These are phyloP conservation scores for Dactylis glomerata DNA, from an alignment of 176 grass and related monocot species.

Conservation along the genomic window DNA sequence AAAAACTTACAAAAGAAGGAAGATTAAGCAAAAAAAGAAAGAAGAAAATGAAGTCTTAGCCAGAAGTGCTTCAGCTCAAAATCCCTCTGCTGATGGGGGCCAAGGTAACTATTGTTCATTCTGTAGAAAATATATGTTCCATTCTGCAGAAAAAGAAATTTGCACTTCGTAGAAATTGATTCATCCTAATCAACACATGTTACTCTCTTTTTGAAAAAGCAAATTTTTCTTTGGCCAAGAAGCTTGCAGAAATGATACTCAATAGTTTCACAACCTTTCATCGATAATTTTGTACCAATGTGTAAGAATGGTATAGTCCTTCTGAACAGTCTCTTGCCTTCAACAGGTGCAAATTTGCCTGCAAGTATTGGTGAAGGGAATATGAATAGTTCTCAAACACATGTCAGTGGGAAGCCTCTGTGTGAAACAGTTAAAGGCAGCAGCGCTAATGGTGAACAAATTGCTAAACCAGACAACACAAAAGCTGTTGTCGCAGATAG, in stretches of 20 bases:
- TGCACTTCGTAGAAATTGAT: slow-evolving; percentile 10
- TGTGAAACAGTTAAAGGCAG: slow-evolving; percentile 32
- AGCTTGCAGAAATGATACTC: not conserved
- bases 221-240: slow-evolving; percentile 10
- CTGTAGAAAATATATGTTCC: slow-evolving; percentile 6
- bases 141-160: not conserved
- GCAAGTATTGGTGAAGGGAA: slow-evolving; percentile 26
- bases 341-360: slow-evolving; percentile 29
- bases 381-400: slow-evolving; percentile 19
- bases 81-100: slow-evolving; percentile 27
- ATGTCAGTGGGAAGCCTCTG: slow-evolving; percentile 1
- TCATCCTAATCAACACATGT: not conserved
- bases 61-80: slow-evolving; percentile 23
- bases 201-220: slow-evolving; percentile 21
- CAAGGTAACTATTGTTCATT: slow-evolving; percentile 51
- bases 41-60: slow-evolving; percentile 16
- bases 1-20: slow-evolving; percentile 59
- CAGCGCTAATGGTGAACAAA: slow-evolving; percentile 22
- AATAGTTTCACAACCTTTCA: not conserved
- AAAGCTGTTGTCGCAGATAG: slow-evolving; percentile 61
- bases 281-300: not conserved
- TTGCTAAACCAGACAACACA: slow-evolving; percentile 25
- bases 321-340: slow-evolving; percentile 26
- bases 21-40: slow-evolving; percentile 43
- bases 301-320: slow-evolving; percentile 4